Conservation (phyloP, 176 grass and related monocot genomes). For the Canna indica region DNA sequence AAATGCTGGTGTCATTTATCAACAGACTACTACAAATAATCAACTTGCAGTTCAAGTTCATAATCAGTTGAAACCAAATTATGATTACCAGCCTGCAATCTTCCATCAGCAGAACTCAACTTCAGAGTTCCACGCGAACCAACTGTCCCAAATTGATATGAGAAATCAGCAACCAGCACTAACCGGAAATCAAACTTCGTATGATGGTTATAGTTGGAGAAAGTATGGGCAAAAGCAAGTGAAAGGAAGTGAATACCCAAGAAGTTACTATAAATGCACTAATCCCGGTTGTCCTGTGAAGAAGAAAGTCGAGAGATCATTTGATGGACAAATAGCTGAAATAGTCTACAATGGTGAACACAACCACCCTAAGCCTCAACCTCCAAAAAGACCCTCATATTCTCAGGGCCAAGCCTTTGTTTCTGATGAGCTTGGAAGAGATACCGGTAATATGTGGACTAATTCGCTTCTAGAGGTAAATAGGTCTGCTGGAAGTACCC, state of each 20-base stretch:
- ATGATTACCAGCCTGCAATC: neutral
- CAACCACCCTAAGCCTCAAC: slow-evolving; percentile 39
- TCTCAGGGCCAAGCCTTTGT: neutral
- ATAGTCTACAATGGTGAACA: slow-evolving; percentile 47
- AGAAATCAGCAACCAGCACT: neutral
- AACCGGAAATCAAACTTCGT: neutral
- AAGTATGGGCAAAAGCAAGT: slow-evolving; percentile 68
- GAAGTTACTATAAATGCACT: slow-evolving; percentile 68
- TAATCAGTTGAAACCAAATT: neutral
- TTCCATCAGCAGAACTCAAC: neutral
- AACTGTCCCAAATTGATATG: neutral
- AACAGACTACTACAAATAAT: neutral
- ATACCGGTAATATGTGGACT: neutral
- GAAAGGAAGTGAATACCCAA: slow-evolving; percentile 45
- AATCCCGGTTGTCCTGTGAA: slow-evolving; percentile 48
- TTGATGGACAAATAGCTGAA: slow-evolving; percentile 37
- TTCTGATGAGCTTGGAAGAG: neutral
- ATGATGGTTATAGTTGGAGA: slow-evolving; percentile 54
- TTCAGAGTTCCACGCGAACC: neutral
- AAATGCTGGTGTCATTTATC: neutral
- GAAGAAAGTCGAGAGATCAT: slow-evolving; percentile 46
- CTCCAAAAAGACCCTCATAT: neutral
- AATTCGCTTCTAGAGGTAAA: too few species aligned
- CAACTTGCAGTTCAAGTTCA: neutral
- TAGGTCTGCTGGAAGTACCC: too few species aligned